A percentile compares a stretch with the other conserved stretches of the same genome.
Conservation (phyloP, 2,329 filamentous ascomycete genomes). For the Fusarium coffeatum region DNA sequence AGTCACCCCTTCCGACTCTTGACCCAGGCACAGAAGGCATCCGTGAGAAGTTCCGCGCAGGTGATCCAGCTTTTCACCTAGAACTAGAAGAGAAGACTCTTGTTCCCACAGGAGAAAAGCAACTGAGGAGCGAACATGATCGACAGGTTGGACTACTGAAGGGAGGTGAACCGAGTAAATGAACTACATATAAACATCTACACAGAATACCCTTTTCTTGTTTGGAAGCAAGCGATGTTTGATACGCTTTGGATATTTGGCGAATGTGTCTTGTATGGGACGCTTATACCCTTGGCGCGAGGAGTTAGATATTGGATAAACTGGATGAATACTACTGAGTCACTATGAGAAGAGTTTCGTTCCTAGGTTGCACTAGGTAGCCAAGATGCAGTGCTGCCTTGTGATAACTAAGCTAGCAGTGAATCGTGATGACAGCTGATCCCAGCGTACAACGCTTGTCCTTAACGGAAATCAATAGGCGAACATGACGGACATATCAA, state of each 20-base stretch:
- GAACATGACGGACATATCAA: background rate
- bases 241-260: background rate
- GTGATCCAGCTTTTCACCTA: constrained; percentile 50
- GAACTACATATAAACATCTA: constrained; percentile 5
- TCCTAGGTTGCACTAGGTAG: background rate
- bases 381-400: background rate
- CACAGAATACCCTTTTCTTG: background rate
- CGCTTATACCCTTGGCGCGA: constrained; percentile 37
- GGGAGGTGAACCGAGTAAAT: constrained; percentile 37
- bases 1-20: constrained; percentile 4
- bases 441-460: background rate
- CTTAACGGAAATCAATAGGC: background rate
- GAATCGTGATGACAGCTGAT: too few relatives aligned
- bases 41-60: constrained; percentile 56
- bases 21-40: constrained; percentile 42
- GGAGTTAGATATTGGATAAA: constrained; percentile 22
- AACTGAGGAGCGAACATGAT: constrained; percentile 51
- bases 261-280: constrained; percentile 12
- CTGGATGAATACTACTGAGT: background rate
- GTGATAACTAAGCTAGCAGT: background rate
- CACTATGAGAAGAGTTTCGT: background rate
- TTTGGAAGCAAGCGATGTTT: constrained; percentile 12
- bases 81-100: constrained; percentile 56
- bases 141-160: constrained; percentile 43
- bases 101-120: constrained; percentile 50